A percentile compares a stretch with the other conserved stretches of the same genome.
These are phyloP conservation scores for Gremmenia infestans DNA, from an alignment of 2,329 filamentous ascomycete genomes.

Conservation along the genomic window DNA sequence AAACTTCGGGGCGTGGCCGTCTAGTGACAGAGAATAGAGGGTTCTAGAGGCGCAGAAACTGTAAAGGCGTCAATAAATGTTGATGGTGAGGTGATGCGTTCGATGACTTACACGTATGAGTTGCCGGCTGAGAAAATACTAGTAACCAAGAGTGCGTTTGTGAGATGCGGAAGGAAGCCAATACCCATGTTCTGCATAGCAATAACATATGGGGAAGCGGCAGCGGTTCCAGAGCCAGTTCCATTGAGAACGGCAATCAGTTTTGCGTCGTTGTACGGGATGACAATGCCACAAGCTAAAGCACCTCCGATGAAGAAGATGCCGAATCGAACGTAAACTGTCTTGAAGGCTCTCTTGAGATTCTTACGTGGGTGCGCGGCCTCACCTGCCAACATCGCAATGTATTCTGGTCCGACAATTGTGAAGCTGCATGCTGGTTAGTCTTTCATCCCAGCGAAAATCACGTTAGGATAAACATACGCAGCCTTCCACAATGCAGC, in stretches of 20 bases:
- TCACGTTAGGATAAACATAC: conserved; percentile 24
- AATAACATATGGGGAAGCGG: conserved; percentile 41
- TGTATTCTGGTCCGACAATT: conserved; percentile 49
- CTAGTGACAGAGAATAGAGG: conserved; percentile 62
- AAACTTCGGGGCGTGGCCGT: conserved; percentile 57
- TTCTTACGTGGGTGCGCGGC: conserved; percentile 57
- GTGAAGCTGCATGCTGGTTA: conserved; percentile 13
- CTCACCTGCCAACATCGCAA: conserved; percentile 65
- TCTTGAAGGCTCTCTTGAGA: conserved; percentile 66
- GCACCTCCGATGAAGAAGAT: conserved; percentile 67
- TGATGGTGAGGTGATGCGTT: not conserved
- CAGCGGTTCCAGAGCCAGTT: conserved; percentile 40
- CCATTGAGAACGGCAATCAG: conserved; percentile 36
- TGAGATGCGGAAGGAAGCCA: conserved; percentile 57
- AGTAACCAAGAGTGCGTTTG: conserved; percentile 62
- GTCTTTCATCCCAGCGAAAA: not conserved
- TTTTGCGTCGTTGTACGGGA: conserved; percentile 58
- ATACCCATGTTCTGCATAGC: conserved; percentile 66
- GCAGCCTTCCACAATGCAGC: conserved; percentile 47
- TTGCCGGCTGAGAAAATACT: conserved; percentile 60
- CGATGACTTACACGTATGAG: conserved; percentile 41
- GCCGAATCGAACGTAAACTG: conserved; percentile 67
- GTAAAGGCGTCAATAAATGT: not conserved
- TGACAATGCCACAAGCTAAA: conserved; percentile 59
- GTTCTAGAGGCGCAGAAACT: conserved; percentile 62